Conservation (phyloP, 306 rosid genomes). For the Amphicarpaea edgeworthii region DNA sequence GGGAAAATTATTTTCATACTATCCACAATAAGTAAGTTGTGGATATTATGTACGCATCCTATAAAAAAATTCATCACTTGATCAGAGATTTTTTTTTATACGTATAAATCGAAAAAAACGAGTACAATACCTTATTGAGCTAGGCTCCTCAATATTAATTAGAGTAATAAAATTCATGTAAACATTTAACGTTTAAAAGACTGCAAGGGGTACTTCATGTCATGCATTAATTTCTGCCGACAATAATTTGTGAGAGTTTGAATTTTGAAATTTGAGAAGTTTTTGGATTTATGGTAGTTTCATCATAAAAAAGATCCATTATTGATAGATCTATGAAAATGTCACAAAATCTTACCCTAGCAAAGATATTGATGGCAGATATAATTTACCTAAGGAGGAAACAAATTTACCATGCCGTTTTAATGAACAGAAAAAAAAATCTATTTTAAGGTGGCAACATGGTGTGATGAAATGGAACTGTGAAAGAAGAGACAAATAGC, state of each 20-base stretch:
- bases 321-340: not conserved
- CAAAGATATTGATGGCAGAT: too few species aligned
- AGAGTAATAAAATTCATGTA: not conserved
- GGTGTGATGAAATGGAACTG: slow-evolving; percentile 49
- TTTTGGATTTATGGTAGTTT: not conserved
- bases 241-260: not conserved
- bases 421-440: too few species aligned
- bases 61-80: not conserved
- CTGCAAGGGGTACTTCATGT: not conserved
- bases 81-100: too few species aligned
- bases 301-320: not conserved
- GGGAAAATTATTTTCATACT: not conserved
- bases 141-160: too few species aligned
- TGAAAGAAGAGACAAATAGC: slow-evolving; percentile 94
- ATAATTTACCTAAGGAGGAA: not conserved
- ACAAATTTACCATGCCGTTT: not conserved
- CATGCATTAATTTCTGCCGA: not conserved
- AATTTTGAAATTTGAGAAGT: not conserved
- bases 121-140: too few species aligned
- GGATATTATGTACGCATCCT: not conserved
- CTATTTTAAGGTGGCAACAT: slow-evolving; percentile 48
- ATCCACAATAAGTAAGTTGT: not conserved
- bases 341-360: not conserved
- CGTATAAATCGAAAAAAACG: too few species aligned
- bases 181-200: not conserved